These are phyloP conservation scores for Cornus florida DNA, from an alignment of 148 eudicot species.

Conservation along the genomic window DNA sequence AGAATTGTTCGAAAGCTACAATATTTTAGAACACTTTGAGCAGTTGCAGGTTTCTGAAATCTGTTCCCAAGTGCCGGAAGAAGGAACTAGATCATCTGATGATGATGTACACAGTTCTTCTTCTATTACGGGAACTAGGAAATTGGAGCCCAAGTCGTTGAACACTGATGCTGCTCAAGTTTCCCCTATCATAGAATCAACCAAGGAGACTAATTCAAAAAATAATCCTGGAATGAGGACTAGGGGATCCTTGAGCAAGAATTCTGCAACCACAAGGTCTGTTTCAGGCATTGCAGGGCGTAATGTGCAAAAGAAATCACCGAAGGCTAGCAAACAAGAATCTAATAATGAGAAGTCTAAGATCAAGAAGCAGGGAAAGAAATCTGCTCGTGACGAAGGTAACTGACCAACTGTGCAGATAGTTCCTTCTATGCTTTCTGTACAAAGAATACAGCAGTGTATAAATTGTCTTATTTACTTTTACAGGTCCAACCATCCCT, in stretches of 20 bases:
- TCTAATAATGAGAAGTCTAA: constrained; percentile 30
- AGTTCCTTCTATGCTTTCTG: neutral
- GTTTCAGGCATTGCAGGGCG: constrained; percentile 33
- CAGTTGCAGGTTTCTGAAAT: constrained; percentile 64
- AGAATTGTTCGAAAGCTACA: constrained; percentile 62
- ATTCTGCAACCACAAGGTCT: constrained; percentile 26
- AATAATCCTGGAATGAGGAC: constrained; percentile 28
- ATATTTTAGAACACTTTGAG: constrained; percentile 57
- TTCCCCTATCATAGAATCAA: constrained; percentile 35
- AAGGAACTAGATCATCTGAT: constrained; percentile 49
- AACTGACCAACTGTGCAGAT: constrained; percentile 2
- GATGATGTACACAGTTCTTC: constrained; percentile 58
- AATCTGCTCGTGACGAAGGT: constrained; percentile 40
- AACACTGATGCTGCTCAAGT: constrained; percentile 33
- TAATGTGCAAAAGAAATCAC: constrained; percentile 40
- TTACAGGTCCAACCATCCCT: constrained; percentile 32
- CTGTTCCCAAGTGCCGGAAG: constrained; percentile 55
- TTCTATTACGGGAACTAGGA: constrained; percentile 45
- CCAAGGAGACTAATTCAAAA: constrained; percentile 29
- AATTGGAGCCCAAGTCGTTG: constrained; percentile 46
- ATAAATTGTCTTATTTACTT: neutral
- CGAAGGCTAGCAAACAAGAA: constrained; percentile 47
- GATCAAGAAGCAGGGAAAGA: constrained; percentile 40
- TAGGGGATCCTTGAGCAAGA: constrained; percentile 40
- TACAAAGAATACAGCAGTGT: neutral